Percentiles rank a stretch among this genome's conserved stretches.
These are phyloP conservation scores for Coniochaeta hoffmannii DNA, from an alignment of 2,329 filamentous ascomycete genomes.

Conservation along the genomic window DNA sequence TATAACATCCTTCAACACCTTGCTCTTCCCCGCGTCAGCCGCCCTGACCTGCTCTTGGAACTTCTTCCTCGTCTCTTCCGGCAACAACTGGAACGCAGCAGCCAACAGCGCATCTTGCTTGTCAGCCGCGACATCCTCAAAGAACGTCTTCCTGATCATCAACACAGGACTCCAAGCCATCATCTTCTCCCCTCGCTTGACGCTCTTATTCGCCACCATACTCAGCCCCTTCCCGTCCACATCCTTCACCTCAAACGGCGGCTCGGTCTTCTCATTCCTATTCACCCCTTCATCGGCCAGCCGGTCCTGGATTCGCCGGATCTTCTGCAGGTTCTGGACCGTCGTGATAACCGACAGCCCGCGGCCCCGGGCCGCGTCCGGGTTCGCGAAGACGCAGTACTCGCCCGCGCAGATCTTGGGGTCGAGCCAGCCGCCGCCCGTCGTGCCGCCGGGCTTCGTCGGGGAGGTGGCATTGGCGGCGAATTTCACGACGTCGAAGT, in stretches of 20 bases:
- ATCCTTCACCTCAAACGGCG: constrained; percentile 8
- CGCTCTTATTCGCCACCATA: constrained; percentile 11
- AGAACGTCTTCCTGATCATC: constrained; percentile 12
- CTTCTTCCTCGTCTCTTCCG: constrained; percentile 11
- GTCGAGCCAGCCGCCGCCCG: constrained; percentile 14
- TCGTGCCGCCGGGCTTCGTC: not conserved
- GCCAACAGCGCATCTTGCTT: constrained; percentile 13
- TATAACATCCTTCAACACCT: constrained; percentile 14
- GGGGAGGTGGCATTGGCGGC: not conserved
- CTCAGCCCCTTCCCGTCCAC: constrained; percentile 12
- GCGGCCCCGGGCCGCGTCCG: constrained; percentile 11
- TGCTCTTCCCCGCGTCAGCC: constrained; percentile 3
- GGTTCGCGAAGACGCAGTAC: constrained; percentile 20
- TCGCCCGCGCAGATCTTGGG: constrained; percentile 15
- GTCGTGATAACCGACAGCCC: constrained; percentile 15
- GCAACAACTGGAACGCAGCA: constrained; percentile 15
- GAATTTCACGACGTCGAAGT: not conserved
- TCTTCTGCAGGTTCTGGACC: constrained; percentile 14
- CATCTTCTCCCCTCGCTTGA: constrained; percentile 16
- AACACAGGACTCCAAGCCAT: constrained; percentile 16
- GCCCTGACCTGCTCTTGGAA: constrained; percentile 12
- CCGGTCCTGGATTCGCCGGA: constrained; percentile 12
- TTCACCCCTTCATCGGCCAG: constrained; percentile 12
- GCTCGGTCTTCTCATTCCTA: constrained; percentile 8
- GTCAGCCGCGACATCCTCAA: constrained; percentile 9